A percentile compares a stretch with the other conserved stretches of the same genome.
These are phyloP conservation scores for Berberis vulgaris DNA, from an alignment of 164 flowering plant genomes.

Conservation along the genomic window DNA sequence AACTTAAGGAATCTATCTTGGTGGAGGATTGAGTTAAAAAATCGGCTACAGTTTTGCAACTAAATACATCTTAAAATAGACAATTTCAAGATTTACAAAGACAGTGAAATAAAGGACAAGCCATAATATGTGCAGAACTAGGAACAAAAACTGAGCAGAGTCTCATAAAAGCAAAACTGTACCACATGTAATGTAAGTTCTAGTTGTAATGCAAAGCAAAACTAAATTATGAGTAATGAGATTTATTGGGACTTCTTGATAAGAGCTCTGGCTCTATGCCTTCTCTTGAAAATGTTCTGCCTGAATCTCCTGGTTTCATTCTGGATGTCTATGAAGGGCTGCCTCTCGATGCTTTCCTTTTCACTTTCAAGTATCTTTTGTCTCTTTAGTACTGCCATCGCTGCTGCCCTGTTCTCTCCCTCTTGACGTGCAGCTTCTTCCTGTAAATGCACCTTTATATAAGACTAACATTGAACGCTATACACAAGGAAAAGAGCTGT, in stretches of 20 bases:
- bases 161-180: too few species aligned
- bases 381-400: conserved; percentile 46
- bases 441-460: conserved; percentile 14
- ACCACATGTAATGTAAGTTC: too few species aligned
- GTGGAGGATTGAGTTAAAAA: too few species aligned
- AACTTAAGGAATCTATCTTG: too few species aligned
- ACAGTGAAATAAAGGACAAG: background rate
- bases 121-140: too few species aligned
- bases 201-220: background rate
- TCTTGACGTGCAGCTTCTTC: conserved; percentile 43
- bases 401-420: conserved; percentile 34
- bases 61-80: background rate
- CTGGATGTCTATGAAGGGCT: conserved; percentile 50
- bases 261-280: conserved; percentile 43
- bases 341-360: conserved; percentile 37
- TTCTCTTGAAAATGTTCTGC: conserved; percentile 59
- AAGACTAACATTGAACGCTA: background rate
- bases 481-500: background rate
- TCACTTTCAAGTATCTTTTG: conserved; percentile 54
- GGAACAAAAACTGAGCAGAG: too few species aligned
- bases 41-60: too few species aligned
- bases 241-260: conserved; percentile 10
- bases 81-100: background rate
- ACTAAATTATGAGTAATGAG: background rate
- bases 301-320: conserved; percentile 59